Evolutionary conservation across 257 asterid genomes (phyloP).

Genomic region (Rauvolfia tetraphylla): DNA sequence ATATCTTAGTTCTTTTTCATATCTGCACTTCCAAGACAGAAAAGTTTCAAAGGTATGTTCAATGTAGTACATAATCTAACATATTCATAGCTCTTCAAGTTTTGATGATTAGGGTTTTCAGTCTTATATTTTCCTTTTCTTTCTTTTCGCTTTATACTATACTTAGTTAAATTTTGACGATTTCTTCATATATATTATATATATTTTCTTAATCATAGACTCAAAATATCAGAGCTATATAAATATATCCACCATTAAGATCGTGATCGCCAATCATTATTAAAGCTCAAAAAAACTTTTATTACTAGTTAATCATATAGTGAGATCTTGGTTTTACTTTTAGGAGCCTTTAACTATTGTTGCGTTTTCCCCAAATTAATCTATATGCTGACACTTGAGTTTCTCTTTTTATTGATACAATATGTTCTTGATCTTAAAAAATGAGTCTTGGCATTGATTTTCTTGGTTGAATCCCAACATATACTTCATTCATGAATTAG

Average conservation of each 20-base stretch:
- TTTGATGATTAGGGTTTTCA: conserved; percentile 3
- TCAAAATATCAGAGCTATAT: no score
- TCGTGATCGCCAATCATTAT: no score
- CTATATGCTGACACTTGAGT: background rate
- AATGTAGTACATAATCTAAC: no score
- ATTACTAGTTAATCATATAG: no score
- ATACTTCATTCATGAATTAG: background rate
- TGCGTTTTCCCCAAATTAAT: no score
- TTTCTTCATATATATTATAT: background rate
- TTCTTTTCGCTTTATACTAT: background rate
- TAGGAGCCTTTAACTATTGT: no score
- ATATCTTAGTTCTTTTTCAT: conserved; percentile 43
- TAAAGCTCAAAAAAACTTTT: background rate
- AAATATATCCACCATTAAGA: no score
- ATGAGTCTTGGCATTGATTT: background rate
- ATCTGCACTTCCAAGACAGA: background rate
- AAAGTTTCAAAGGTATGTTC: background rate
- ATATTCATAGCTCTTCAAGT: background rate
- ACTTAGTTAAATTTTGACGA: background rate
- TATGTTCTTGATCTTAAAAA: background rate
- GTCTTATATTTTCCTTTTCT: background rate
- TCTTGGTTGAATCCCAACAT: background rate
- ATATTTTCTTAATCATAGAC: no score
- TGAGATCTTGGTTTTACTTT: no score
- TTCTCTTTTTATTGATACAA: background rate